Percentiles rank a stretch among this genome's conserved stretches.
Conservation (phyloP, 192 early-diverging fungal species). For the Backusella tuberculispora region DNA sequence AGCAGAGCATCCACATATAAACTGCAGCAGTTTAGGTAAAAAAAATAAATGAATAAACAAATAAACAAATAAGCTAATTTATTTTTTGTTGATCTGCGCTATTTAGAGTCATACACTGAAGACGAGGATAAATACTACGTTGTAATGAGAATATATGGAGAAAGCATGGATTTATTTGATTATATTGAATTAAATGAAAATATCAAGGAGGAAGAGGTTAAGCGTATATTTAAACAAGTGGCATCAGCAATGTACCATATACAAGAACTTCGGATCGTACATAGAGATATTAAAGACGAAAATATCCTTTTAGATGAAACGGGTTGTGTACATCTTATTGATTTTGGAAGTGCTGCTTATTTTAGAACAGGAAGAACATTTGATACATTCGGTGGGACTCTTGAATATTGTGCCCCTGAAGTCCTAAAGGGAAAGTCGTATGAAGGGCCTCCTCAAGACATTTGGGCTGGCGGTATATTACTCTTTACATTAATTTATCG, state of each 20-base stretch:
- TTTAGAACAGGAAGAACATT: constrained; percentile 60
- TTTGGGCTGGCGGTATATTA: constrained; percentile 88
- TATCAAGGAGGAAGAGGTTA: constrained; percentile 44
- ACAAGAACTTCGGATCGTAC: constrained; percentile 63
- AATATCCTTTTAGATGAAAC: constrained; percentile 73
- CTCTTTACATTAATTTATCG: constrained; percentile 80
- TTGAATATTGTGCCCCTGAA: constrained; percentile 82
- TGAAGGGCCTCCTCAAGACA: constrained; percentile 86
- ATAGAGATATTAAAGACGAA: constrained; percentile 87
- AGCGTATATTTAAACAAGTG: constrained; percentile 48
- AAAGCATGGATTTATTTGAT: constrained; percentile 52
- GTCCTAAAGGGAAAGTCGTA: constrained; percentile 84
- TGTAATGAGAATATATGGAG: constrained; percentile 59
- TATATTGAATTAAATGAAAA: constrained; percentile 51
- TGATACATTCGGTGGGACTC: constrained; percentile 80
- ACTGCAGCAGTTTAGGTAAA: constrained; percentile 25
- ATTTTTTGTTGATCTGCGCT: background rate
- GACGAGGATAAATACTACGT: constrained; percentile 71
- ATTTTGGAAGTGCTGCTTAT: constrained; percentile 83
- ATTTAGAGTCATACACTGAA: constrained; percentile 65
- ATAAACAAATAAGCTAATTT: constrained; percentile 47
- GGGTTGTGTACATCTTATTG: constrained; percentile 73
- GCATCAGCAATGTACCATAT: constrained; percentile 46
- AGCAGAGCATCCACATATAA: constrained; percentile 8
- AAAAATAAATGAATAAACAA: constrained; percentile 31